phyloP scores from a whole-genome alignment of 306 rosid genomes.

The Begonia peltatifolia region DNA sequence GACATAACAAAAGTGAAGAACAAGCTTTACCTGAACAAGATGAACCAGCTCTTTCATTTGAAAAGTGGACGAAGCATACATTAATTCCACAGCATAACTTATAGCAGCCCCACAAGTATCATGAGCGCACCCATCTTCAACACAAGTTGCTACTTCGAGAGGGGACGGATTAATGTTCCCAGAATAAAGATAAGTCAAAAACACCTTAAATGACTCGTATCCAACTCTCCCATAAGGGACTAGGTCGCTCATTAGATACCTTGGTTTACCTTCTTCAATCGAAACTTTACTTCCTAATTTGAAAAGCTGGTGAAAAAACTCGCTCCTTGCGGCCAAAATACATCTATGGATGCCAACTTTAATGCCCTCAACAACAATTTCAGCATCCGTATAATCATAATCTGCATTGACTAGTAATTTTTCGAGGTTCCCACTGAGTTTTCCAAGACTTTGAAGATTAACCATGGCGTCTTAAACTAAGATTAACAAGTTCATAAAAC shows the following conservation, averaged over 20 bases:
- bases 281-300: slow-evolving; percentile 33
- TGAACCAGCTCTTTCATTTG: slow-evolving; percentile 74
- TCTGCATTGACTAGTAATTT: slow-evolving; percentile 45
- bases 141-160: slow-evolving; percentile 62
- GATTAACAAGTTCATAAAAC: background rate
- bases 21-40: slow-evolving; percentile 53
- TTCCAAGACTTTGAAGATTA: slow-evolving; percentile 43
- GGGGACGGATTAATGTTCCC: slow-evolving; percentile 68
- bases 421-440: slow-evolving; percentile 75
- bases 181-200: slow-evolving; percentile 71
- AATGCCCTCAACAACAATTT: slow-evolving; percentile 50
- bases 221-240: slow-evolving; percentile 55
- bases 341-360: slow-evolving; percentile 61
- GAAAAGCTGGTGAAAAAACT: slow-evolving; percentile 61
- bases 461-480: slow-evolving; percentile 18
- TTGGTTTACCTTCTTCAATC: slow-evolving; percentile 45
- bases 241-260: slow-evolving; percentile 54
- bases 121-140: slow-evolving; percentile 57
- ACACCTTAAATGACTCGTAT: slow-evolving; percentile 49
- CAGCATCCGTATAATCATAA: slow-evolving; percentile 62
- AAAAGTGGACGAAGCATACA: slow-evolving; percentile 80
- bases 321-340: slow-evolving; percentile 67
- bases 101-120: slow-evolving; percentile 82
- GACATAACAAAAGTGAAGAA: slow-evolving; percentile 4
- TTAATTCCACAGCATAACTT: slow-evolving; percentile 60